A percentile compares a stretch with the other conserved stretches of the same genome.
Evolutionary conservation across 2,329 filamentous ascomycete genomes (phyloP).

Genomic region (Colletotrichum sp.): DNA sequence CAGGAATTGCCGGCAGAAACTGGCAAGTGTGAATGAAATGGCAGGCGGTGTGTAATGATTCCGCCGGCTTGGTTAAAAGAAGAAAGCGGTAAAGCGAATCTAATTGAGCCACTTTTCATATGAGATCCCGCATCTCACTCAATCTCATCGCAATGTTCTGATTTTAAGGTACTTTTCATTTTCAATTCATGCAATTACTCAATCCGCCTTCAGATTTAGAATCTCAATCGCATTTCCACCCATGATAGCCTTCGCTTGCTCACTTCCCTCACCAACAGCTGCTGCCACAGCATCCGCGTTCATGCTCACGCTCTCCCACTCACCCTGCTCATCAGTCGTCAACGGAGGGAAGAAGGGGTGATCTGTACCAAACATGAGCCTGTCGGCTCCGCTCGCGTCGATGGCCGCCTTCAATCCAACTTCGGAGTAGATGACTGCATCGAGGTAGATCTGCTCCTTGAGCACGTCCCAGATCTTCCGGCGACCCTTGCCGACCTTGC

Average conservation of each 20-base stretch:
- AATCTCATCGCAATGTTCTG: not conserved
- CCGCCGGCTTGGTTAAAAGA: fast-evolving
- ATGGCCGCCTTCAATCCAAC: conserved; percentile 75
- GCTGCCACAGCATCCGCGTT: conserved; percentile 58
- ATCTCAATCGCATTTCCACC: conserved; percentile 64
- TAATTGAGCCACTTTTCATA: not conserved
- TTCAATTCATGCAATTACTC: not conserved
- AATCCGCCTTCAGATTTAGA: conserved; percentile 33
- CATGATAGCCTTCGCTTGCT: conserved; percentile 58
- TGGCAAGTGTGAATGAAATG: not conserved
- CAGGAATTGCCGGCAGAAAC: conserved; percentile 15
- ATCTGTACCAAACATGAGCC: conserved; percentile 82
- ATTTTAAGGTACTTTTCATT: not conserved
- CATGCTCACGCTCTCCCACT: conserved; percentile 72
- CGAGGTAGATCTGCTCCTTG: conserved; percentile 80
- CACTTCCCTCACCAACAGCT: conserved; percentile 51
- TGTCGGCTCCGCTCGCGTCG: conserved; percentile 66
- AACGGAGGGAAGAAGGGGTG: conserved; percentile 87
- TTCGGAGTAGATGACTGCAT: conserved; percentile 84
- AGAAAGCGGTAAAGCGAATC: not conserved
- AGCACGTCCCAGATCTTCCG: conserved; percentile 62
- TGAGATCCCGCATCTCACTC: not conserved
- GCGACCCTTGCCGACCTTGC: conserved; percentile 54
- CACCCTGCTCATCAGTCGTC: conserved; percentile 61
- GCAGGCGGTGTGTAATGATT: not conserved